Conservation (phyloP, 2,329 filamentous ascomycete genomes). For the Sarocladium kiliense region DNA sequence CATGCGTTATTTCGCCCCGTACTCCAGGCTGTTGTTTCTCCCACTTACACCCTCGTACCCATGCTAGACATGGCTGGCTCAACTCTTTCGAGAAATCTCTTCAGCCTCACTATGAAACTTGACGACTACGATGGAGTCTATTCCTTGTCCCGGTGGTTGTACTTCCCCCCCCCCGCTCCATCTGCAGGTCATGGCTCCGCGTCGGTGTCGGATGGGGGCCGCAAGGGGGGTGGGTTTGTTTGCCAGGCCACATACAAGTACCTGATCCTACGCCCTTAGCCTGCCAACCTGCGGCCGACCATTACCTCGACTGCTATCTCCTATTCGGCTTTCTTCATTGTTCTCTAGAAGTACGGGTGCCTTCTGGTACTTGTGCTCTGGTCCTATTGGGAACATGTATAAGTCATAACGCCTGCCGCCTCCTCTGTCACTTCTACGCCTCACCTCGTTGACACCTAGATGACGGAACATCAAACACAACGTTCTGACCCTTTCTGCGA, state of each 20-base stretch:
- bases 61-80: not conserved
- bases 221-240: not conserved
- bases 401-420: not conserved
- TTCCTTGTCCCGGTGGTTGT: not conserved
- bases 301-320: not conserved
- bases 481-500: too few species aligned
- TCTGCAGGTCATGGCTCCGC: not conserved
- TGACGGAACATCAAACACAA: too few species aligned
- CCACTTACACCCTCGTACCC: not conserved
- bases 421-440: not conserved
- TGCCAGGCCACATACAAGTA: slow-evolving; percentile 2
- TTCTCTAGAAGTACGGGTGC: not conserved
- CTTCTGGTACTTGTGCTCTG: not conserved
- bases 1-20: not conserved
- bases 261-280: not conserved
- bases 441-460: too few species aligned
- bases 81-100: not conserved
- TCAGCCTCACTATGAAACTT: not conserved
- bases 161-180: not conserved
- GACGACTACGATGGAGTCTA: not conserved
- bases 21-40: not conserved
- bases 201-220: not conserved
- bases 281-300: not conserved
- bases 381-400: not conserved
- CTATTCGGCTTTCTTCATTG: not conserved